Evolutionary conservation across 2,329 filamentous ascomycete genomes (phyloP).

Genomic region (Fusarium euwallaceae): DNA sequence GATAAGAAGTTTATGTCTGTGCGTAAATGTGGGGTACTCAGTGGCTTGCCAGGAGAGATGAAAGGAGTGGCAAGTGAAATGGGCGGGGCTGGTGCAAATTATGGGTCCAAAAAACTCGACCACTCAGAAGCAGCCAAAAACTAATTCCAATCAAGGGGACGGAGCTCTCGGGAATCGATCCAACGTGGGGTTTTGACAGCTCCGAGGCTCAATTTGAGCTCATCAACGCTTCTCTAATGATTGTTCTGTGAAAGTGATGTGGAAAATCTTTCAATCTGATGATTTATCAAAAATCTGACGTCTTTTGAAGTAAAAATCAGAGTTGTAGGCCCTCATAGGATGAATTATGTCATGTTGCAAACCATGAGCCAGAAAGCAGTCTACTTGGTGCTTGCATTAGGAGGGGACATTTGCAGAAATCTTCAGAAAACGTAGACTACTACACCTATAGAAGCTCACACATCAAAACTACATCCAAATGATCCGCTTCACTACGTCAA

Average conservation of each 20-base stretch:
- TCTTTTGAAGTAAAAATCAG: not conserved
- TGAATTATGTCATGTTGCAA: not conserved
- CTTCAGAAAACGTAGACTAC: not conserved
- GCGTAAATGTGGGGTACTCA: not conserved
- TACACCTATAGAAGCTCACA: not conserved
- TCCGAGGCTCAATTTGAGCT: not conserved
- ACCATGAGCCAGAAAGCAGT: not conserved
- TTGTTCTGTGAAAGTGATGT: not conserved
- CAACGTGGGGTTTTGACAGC: slow-evolving; percentile 8
- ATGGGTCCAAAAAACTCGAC: not conserved
- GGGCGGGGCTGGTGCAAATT: not conserved
- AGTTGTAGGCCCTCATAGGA: not conserved
- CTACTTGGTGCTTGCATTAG: not conserved
- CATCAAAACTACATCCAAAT: not conserved
- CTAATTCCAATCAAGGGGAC: slow-evolving; percentile 7
- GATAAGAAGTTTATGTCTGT: not conserved
- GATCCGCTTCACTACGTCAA: not conserved
- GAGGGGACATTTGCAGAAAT: not conserved
- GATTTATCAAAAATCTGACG: not conserved
- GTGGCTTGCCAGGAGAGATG: not conserved
- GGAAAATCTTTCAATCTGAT: not conserved
- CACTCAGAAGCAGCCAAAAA: slow-evolving; percentile 7
- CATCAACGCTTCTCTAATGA: not conserved
- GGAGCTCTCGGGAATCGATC: not conserved
- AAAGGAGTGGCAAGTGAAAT: not conserved